Conservation (phyloP, 2,329 filamentous ascomycete genomes). For the Dactylonectria estremocensis region DNA sequence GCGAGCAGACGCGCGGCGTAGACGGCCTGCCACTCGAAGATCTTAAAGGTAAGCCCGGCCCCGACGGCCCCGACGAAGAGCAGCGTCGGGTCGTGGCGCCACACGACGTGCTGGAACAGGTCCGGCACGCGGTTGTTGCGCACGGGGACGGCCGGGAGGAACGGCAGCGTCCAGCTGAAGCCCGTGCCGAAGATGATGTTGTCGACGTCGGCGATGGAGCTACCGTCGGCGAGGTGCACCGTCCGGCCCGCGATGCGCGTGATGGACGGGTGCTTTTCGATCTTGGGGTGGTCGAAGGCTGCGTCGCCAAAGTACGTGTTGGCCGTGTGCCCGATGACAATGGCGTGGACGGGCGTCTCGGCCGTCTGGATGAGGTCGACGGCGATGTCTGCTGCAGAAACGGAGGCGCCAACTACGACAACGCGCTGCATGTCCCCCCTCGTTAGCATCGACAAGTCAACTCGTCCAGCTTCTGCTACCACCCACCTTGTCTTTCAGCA, state of each 20-base stretch:
- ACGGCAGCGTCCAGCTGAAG: constrained; percentile 75
- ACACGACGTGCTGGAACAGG: constrained; percentile 72
- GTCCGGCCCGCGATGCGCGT: constrained; percentile 60
- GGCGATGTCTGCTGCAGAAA: constrained; percentile 75
- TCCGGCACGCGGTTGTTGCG: constrained; percentile 69
- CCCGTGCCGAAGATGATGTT: constrained; percentile 77
- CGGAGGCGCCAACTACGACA: constrained; percentile 74
- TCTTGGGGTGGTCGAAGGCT: constrained; percentile 72
- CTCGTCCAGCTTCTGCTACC: background rate
- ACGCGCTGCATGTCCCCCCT: constrained; percentile 62
- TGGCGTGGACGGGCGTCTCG: constrained; percentile 64
- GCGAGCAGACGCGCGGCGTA: constrained; percentile 71
- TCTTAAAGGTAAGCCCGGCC: constrained; percentile 75
- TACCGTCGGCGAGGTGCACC: constrained; percentile 71
- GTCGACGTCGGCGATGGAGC: constrained; percentile 68
- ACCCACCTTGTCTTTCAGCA: constrained; percentile 62
- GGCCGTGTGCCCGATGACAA: constrained; percentile 62
- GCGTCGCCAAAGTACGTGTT: constrained; percentile 71
- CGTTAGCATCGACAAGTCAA: background rate
- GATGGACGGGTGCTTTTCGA: constrained; percentile 63
- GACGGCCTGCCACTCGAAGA: constrained; percentile 79
- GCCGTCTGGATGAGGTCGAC: constrained; percentile 66
- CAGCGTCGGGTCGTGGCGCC: constrained; percentile 66
- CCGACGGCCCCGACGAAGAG: constrained; percentile 71
- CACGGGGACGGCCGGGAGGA: constrained; percentile 66